Conservation (phyloP, 2,329 filamentous ascomycete species). For the Albifimbria verrucaria region DNA sequence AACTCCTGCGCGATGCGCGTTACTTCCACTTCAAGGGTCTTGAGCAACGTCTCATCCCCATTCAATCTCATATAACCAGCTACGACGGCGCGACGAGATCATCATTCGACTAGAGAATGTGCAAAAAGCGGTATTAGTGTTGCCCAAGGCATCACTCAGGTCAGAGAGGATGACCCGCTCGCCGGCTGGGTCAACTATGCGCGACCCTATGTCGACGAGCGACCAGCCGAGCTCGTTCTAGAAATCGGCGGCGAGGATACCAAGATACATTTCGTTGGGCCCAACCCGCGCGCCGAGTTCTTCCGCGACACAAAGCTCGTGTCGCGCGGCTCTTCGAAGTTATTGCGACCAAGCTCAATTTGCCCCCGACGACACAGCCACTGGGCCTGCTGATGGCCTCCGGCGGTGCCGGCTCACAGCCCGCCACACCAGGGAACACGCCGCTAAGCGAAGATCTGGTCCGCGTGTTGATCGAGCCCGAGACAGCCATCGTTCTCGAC, state of each 20-base stretch:
- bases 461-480: constrained; percentile 57
- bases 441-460: constrained; percentile 69
- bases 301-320: constrained; percentile 66
- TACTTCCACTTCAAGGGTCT: constrained; percentile 93
- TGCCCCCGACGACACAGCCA: constrained; percentile 58
- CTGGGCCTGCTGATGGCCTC: constrained; percentile 65
- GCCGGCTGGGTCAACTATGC: constrained; percentile 70
- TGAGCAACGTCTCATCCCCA: constrained; percentile 85
- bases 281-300: constrained; percentile 62
- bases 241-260: constrained; percentile 72
- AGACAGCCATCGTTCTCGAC: constrained; percentile 58
- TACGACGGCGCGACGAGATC: constrained; percentile 69
- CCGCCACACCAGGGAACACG: constrained; percentile 65
- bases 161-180: constrained; percentile 21
- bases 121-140: constrained; percentile 82
- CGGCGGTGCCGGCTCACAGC: constrained; percentile 58
- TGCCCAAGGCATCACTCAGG: constrained; percentile 38
- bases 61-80: constrained; percentile 70
- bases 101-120: constrained; percentile 78
- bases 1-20: constrained; percentile 78
- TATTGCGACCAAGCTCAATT: constrained; percentile 74
- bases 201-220: constrained; percentile 80
- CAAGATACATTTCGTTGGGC: constrained; percentile 44
- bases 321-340: constrained; percentile 75
- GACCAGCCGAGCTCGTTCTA: constrained; percentile 69